A percentile compares a stretch with the other conserved stretches of the same genome.
These are phyloP conservation scores for Fusarium oligoseptatum DNA, from an alignment of 2,329 filamentous ascomycete species.

Conservation along the genomic window DNA sequence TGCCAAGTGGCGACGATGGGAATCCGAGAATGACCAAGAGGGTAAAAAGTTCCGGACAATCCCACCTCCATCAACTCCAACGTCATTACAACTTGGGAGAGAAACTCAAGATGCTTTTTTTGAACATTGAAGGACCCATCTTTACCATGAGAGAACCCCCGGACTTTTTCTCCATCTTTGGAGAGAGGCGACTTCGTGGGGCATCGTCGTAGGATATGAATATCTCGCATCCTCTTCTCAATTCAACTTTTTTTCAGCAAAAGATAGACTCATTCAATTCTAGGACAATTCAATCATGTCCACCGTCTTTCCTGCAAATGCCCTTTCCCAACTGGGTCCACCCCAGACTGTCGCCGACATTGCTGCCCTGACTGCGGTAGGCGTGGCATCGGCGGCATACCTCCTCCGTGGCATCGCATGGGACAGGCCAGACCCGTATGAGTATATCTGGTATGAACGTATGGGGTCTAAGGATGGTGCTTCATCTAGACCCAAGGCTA, in stretches of 20 bases:
- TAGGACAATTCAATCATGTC: slow-evolving; percentile 30
- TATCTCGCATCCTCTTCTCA: slow-evolving; percentile 11
- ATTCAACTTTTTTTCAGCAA: too few relatives aligned
- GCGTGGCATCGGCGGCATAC: slow-evolving; percentile 49
- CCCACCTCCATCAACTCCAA: slow-evolving; percentile 1
- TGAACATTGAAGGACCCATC: neutral
- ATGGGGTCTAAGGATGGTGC: slow-evolving; percentile 53
- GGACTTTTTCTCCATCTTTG: slow-evolving; percentile 26
- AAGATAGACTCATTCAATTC: neutral
- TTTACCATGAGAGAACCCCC: neutral
- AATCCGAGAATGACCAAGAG: neutral
- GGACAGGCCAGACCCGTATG: slow-evolving; percentile 64
- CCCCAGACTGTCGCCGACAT: slow-evolving; percentile 42
- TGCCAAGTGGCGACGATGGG: neutral
- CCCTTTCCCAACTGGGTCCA: slow-evolving; percentile 33
- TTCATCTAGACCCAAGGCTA: slow-evolving; percentile 50
- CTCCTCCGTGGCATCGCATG: slow-evolving; percentile 58
- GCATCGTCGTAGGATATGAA: slow-evolving; percentile 16
- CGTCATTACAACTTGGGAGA: neutral
- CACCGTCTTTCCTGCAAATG: slow-evolving; percentile 36
- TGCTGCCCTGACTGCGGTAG: slow-evolving; percentile 44
- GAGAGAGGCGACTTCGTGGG: neutral
- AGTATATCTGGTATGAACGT: slow-evolving; percentile 62
- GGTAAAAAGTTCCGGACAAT: slow-evolving; percentile 10
- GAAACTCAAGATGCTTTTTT: neutral